Base-by-base conservation (phyloP, 2,329 filamentous ascomycete species). In the Alternaria dauci region DNA sequence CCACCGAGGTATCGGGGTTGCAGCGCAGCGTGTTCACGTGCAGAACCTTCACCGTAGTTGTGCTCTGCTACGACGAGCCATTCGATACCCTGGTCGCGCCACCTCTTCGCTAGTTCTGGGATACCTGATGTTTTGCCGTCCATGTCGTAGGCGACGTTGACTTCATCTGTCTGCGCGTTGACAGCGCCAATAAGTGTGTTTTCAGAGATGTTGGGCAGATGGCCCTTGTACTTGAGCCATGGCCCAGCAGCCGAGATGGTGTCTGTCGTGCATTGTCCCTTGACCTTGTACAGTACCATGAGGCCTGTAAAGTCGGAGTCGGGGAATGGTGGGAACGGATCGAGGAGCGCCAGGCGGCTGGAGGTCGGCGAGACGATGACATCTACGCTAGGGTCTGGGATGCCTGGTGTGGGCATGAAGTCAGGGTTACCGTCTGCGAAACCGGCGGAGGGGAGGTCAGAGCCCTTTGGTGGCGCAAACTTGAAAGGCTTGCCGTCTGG, bases 161-260 rank as follows among this genome's bases (percentile, higher is more conserved):
- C 94, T 80, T 97, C 94, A 70, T 90, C 91, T 0, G 94, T 99
- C 64, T 92, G 92, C 43, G 91, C 93, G 80, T 97, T 97, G 76
- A 94, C 86, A 61, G 95, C 95, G 55, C 93, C 95, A 81, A 97
- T 97, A 68, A 99, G 88, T 2, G 95, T 99, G 86, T 99, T 99
- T 76, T 93, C 93, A 71, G 90, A 91, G 79, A 99, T 99, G 84
- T 99, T 99, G 79, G 95, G 93, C 65, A 99, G 88, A 81, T 99
- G 95, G 65, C 95, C 95, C 85, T 98, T 98, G 88, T 98, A 99
- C 82, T 98, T 98, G 70, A 99, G 88, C 94, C 94, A 98, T 16
- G 94, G 94, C 6, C 94, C 94, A 1, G 94, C 94, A 34, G 94
- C 94, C 38, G 94, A 98, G 81, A 99, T 99, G 71, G 95, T 98